Evolutionary conservation across 2,329 filamentous ascomycete genomes (phyloP).

Genomic region (Venturiaceae sp.): DNA sequence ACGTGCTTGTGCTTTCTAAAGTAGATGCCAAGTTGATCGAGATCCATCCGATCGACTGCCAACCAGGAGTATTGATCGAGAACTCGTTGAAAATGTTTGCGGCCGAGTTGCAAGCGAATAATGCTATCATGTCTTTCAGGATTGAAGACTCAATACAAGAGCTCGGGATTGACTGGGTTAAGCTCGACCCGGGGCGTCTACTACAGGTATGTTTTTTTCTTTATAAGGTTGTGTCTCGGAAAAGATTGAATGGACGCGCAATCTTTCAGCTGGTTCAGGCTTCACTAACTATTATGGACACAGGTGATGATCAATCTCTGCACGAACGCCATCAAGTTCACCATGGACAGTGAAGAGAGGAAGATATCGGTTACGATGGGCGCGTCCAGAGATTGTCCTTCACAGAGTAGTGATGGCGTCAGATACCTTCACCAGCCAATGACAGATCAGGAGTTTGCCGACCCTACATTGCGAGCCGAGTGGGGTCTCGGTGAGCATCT

Average conservation of each 20-base stretch:
- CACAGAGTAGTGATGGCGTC: conserved; percentile 11
- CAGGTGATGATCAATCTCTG: conserved; percentile 60
- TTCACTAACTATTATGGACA: conserved; percentile 14
- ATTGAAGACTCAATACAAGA: conserved; percentile 17
- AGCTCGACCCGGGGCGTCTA: conserved; percentile 9
- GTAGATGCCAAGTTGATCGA: conserved; percentile 7
- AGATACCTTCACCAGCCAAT: conserved; percentile 12
- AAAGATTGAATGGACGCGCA: neutral
- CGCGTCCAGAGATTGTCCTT: conserved; percentile 39
- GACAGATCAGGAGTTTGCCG: conserved; percentile 28
- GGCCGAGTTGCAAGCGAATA: conserved; percentile 20
- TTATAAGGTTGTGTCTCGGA: neutral
- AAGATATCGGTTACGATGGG: conserved; percentile 46
- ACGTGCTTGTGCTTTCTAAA: conserved; percentile 9
- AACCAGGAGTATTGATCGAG: conserved; percentile 17
- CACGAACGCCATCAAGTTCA: conserved; percentile 62
- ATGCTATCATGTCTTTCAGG: conserved; percentile 16
- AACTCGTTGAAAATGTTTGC: conserved; percentile 23
- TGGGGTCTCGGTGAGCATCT: conserved; percentile 48
- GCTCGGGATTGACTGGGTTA: conserved; percentile 10
- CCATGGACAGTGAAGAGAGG: conserved; percentile 40
- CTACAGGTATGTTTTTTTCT: conserved; percentile 10
- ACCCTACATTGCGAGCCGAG: conserved; percentile 39
- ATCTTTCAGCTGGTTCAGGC: neutral
- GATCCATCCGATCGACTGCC: conserved; percentile 9